Evolutionary conservation across 2,329 filamentous ascomycete genomes (phyloP), one percentile per base, ranked within the genome.

Genomic region (Rutstroemia sydowiana): DNA sequence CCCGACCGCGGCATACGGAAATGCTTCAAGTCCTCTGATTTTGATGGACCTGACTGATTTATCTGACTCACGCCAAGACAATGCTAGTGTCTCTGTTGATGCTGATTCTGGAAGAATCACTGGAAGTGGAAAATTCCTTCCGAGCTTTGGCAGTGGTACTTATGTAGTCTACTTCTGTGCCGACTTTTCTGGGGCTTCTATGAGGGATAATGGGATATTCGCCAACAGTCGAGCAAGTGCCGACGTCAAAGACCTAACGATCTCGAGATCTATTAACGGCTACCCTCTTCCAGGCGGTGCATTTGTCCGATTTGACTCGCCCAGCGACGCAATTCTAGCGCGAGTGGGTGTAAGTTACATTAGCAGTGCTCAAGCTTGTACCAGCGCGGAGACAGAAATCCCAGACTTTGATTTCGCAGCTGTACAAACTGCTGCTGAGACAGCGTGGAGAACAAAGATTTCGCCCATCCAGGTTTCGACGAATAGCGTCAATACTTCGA

Each of bases 291-390:
- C 80, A 0, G 79, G 75, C 0, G 84, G 84, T 5, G 82, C 76
- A 1, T 87, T 82, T 66, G 73, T 79, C 31, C 74, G 79, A 21
- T 87, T 88, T 59, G 66, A 77, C 9, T 70, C 73, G 0, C 61
- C 53, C 9, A 66, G 73, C 32, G 69, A 70, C 2, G 73, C 75
- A 1, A 75, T 89, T 20, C 65, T 77, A 8, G 84, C 77, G 9
- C 76, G 86, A 44, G 81, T 86, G 6, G 85, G 84, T 0, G 71
- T 86, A 10, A 88, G 84, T 60, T 85, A 87, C 65, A 81, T 88
- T 60, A 85, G 79, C 62, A 70, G 72, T 4, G 73, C 77, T 1
- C 77, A 83, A 64, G 86, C 86, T 0, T 90, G 86, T 61, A 65
- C 71, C 7, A 85, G 82, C 62, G 85, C 81, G 0, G 82, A 88